phyloP scores from a whole-genome alignment of 2,329 filamentous ascomycete genomes.

The Paracorniculantispora psalliotae region DNA sequence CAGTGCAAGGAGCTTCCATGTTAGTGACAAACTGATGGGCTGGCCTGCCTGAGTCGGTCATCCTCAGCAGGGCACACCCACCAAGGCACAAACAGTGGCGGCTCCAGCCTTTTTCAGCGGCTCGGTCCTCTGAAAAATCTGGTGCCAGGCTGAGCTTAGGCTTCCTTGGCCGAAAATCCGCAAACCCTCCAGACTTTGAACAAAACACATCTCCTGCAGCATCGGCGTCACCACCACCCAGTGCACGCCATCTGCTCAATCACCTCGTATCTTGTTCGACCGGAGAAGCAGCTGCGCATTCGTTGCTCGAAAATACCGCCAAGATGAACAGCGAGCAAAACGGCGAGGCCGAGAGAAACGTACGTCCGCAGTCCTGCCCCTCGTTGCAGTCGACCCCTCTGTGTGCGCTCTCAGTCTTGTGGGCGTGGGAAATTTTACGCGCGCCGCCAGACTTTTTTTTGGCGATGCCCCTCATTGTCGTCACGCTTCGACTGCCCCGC shows the following conservation, averaged over 20 bases:
- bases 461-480: slow-evolving; percentile 12
- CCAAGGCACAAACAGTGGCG: too few species aligned
- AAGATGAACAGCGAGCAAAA: slow-evolving; percentile 14
- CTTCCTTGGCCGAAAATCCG: slow-evolving; percentile 1
- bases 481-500: slow-evolving; percentile 9
- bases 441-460: slow-evolving; percentile 11
- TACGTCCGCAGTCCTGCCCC: slow-evolving; percentile 8
- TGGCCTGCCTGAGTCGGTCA: too few species aligned
- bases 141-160: too few species aligned
- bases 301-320: slow-evolving; percentile 6
- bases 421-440: slow-evolving; percentile 8
- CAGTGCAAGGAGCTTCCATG: neutral
- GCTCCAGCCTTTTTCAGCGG: neutral
- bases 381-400: slow-evolving; percentile 4
- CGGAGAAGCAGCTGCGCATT: slow-evolving; percentile 1
- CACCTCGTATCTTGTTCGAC: neutral
- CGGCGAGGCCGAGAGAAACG: slow-evolving; percentile 17
- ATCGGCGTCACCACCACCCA: slow-evolving; percentile 7
- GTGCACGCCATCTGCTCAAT: slow-evolving; percentile 12
- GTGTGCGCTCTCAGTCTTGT: slow-evolving; percentile 11
- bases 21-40: neutral
- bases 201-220: slow-evolving; percentile 11
- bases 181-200: slow-evolving; percentile 4
- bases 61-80: too few species aligned
- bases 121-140: slow-evolving; percentile 9